These are phyloP conservation scores for Bryoerythrophyllum caledonicum DNA, from an alignment of 225 moss, liverwort and hornwort genomes.

Conservation along the genomic window DNA sequence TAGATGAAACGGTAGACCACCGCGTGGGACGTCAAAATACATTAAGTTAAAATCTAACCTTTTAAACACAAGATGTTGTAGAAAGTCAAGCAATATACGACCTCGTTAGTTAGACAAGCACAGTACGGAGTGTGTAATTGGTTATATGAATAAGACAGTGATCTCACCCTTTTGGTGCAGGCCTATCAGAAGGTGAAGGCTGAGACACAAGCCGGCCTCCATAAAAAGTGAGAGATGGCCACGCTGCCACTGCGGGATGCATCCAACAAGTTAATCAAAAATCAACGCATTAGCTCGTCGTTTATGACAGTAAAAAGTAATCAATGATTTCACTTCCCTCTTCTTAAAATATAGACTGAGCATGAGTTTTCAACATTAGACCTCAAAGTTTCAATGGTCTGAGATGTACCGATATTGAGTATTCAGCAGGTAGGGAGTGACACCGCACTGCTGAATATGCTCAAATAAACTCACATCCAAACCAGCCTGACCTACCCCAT, in stretches of 20 bases:
- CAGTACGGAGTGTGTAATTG: too few species aligned
- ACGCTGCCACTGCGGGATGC: constrained; percentile 88
- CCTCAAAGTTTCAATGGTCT: constrained; percentile 17
- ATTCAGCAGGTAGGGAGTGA: constrained; percentile 76
- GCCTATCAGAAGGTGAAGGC: constrained; percentile 71
- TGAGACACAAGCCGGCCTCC: constrained; percentile 64
- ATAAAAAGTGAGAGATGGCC: constrained; percentile 84
- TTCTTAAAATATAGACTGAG: background rate
- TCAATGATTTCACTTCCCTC: background rate
- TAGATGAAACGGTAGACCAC: too few species aligned
- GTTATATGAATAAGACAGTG: background rate
- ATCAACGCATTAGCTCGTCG: background rate
- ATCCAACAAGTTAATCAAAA: constrained; percentile 48
- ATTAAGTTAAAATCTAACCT: too few species aligned
- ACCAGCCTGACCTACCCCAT: constrained; percentile 52
- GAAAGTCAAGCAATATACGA: too few species aligned
- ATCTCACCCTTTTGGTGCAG: constrained; percentile 73
- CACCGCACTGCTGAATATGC: constrained; percentile 82
- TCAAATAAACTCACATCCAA: constrained; percentile 84
- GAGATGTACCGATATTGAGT: constrained; percentile 80
- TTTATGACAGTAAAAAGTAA: background rate
- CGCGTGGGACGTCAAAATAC: too few species aligned
- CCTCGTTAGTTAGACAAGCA: too few species aligned
- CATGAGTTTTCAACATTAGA: background rate
- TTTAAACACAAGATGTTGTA: too few species aligned